phyloP scores from a whole-genome alignment of 2,329 filamentous ascomycete genomes.

The Moelleriella libera region DNA sequence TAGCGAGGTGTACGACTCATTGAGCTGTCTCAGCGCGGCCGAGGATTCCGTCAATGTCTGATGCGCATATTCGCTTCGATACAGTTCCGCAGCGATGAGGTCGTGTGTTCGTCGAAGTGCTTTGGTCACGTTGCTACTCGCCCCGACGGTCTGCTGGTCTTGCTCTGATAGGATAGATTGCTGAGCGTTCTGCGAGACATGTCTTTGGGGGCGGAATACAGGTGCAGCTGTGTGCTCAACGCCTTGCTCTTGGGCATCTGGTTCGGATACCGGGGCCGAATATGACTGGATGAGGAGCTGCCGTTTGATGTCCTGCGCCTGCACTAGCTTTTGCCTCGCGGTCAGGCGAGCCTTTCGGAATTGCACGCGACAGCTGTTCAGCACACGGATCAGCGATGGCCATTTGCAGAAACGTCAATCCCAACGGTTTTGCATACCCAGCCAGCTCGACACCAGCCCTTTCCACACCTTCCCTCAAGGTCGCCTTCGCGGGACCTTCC shows the following conservation, averaged over 20 bases:
- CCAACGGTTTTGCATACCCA: conserved; percentile 30
- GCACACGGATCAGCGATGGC: background rate
- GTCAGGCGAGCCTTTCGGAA: conserved; percentile 74
- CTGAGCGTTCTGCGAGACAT: conserved; percentile 16
- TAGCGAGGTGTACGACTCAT: conserved; percentile 67
- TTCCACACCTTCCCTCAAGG: conserved; percentile 51
- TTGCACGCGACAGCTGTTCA: conserved; percentile 39
- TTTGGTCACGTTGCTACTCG: conserved; percentile 71
- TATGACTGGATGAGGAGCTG: conserved; percentile 59
- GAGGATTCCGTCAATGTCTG: conserved; percentile 78
- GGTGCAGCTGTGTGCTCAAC: conserved; percentile 8
- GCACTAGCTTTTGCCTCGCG: conserved; percentile 61
- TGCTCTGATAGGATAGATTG: conserved; percentile 38
- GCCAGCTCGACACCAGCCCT: conserved; percentile 58
- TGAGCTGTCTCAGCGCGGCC: conserved; percentile 64
- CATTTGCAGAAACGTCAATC: background rate
- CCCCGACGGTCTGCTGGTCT: conserved; percentile 58
- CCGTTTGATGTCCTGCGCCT: conserved; percentile 62
- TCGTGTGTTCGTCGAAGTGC: conserved; percentile 76
- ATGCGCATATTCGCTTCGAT: conserved; percentile 77
- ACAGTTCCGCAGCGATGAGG: conserved; percentile 72
- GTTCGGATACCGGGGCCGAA: conserved; percentile 25
- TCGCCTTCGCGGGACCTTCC: conserved; percentile 43
- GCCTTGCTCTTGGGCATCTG: conserved; percentile 13
- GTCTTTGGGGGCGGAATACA: conserved; percentile 9